Conservation (phyloP, 129 eudicot species). For the Oenanthe sinensis region DNA sequence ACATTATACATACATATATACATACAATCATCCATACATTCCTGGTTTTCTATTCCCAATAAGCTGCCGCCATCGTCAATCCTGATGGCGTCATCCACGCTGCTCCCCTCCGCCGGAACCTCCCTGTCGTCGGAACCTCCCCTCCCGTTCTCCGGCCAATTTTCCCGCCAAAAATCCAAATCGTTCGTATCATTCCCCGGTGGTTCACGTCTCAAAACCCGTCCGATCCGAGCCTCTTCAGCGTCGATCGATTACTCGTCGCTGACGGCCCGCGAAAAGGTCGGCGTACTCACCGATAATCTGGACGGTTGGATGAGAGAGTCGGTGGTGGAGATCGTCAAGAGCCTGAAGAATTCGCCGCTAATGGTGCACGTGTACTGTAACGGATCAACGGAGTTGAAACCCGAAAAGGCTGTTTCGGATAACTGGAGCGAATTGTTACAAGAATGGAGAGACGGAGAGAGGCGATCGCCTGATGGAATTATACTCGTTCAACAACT, state of each 20-base stretch:
- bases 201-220: background rate
- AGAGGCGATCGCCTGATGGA: constrained; percentile 8
- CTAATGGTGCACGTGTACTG: constrained; percentile 1
- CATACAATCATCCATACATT: background rate
- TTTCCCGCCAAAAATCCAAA: background rate
- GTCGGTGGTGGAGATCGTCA: constrained; percentile 18
- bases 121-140: background rate
- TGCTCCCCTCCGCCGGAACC: background rate
- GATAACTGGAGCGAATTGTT: constrained; percentile 5
- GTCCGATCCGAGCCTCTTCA: background rate
- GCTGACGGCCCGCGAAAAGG: constrained; percentile 11
- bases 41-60: background rate
- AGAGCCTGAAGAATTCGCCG: constrained; percentile 4
- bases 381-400: background rate
- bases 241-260: background rate
- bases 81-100: background rate
- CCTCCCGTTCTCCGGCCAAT: background rate
- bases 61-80: background rate
- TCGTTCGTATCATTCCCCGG: background rate
- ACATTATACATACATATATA: background rate
- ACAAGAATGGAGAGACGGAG: constrained; percentile 3
- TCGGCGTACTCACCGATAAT: background rate
- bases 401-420: background rate
- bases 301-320: constrained; percentile 17
- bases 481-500: constrained; percentile 14